These are phyloP conservation scores for Aspergillus kassunensis DNA, from an alignment of 495 filamentous ascomycete genomes.

Conservation along the genomic window DNA sequence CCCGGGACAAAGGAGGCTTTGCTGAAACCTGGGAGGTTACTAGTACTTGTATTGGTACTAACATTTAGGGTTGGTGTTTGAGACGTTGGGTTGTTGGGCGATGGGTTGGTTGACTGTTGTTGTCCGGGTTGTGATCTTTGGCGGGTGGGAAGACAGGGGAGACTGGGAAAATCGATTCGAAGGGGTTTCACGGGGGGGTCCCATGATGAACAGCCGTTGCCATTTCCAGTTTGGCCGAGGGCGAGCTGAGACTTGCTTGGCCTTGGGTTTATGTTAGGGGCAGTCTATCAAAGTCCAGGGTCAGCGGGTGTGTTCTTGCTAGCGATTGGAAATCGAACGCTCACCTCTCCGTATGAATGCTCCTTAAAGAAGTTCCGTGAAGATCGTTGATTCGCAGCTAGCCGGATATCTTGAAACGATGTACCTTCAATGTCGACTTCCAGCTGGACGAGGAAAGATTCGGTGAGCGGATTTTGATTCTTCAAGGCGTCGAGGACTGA, in stretches of 20 bases:
- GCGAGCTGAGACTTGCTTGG: neutral
- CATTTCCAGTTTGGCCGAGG: neutral
- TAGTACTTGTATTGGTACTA: conserved; percentile 33
- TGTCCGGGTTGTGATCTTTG: neutral
- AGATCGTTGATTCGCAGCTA: neutral
- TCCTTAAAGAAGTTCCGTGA: neutral
- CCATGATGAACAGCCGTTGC: neutral
- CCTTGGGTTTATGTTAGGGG: neutral
- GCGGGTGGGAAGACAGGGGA: neutral
- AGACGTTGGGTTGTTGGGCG: neutral
- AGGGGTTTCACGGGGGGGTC: neutral
- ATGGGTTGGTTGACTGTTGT: neutral
- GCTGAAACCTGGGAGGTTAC: conserved; percentile 78
- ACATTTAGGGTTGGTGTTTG: neutral
- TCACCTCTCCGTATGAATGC: neutral
- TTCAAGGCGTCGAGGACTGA: conserved; percentile 86
- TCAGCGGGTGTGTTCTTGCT: neutral
- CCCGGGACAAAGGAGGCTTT: neutral
- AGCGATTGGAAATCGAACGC: neutral
- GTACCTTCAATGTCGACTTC: conserved; percentile 82
- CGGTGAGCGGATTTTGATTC: conserved; percentile 82
- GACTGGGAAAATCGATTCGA: neutral
- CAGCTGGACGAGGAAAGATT: conserved; percentile 91
- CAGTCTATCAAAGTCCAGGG: neutral
- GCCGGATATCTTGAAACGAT: conserved; percentile 26